Evolutionary conservation across 495 filamentous ascomycete genomes (phyloP), one percentile per base, ranked within the genome.

Genomic region (Annulohypoxylon moriforme): DNA sequence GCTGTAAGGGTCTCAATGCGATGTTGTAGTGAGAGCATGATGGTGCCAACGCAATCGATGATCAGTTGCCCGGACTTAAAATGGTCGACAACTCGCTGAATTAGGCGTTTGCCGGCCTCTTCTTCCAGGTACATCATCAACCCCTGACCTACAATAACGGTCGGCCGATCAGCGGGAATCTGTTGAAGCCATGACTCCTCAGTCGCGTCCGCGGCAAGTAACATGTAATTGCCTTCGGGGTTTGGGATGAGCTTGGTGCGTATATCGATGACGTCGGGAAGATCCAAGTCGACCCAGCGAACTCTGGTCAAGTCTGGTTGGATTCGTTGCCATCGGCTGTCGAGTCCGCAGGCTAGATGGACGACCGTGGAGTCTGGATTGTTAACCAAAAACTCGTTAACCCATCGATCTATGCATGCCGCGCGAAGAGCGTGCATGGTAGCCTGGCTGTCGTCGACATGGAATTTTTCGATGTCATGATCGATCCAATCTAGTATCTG

Each of bases 301-400:
- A 75, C 49, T 25, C 47, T 64, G 6, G 65, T 62, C 3, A 66
- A 13, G 22, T 73, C 71, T 14, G 61, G 60, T 18, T 67, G 53
- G 14, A 77, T 64, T 3, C 76, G 73, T 18, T 69, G 68, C 8
- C 55, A 68, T 11, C 73, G 68, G 24, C 56, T 71, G n/a, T 76
- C 76, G 8, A 78, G 68, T 13, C 76, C 76, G 20, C 76, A 78
- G 11, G 64, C 76, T 14, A 78, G 58, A 46, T 78, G 68, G 14
- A 78, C 38, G 27, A 78, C 76, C 5, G 74, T 74, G 3, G 61
- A 59, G 4, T 59, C 40, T 1, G 64, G 67, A 40, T 76, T 70
- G 22, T 53, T 68, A 18, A 53, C 40, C 4, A 77, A 65, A 13
- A 75, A 77, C 31, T 74, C 69, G 18, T 42, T 1, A 9, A 65